Percentiles rank a stretch among this genome's conserved stretches.
Conservation (phyloP, 2,329 filamentous ascomycete species). For the Phyllosticta paracitricarpa region DNA sequence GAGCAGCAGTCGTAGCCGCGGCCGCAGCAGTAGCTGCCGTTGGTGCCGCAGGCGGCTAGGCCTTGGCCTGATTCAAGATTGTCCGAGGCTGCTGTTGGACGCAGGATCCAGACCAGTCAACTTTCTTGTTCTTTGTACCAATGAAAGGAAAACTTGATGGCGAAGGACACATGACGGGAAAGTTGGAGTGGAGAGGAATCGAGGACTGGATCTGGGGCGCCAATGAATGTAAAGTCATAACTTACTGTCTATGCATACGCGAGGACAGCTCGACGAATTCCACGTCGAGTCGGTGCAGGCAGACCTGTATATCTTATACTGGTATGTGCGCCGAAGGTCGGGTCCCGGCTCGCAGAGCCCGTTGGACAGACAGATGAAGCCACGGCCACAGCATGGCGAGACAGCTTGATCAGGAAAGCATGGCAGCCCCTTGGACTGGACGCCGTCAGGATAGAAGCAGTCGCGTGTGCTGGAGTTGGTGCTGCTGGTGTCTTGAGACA, state of each 20-base stretch:
- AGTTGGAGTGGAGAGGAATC: too few species aligned
- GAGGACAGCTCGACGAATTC: conserved; percentile 17
- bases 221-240: background rate
- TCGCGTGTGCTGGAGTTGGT: conserved; percentile 5
- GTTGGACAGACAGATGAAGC: conserved; percentile 17
- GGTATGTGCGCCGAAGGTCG: conserved; percentile 11
- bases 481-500: conserved; percentile 2
- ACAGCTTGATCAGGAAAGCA: conserved; percentile 14
- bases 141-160: background rate
- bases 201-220: too few species aligned
- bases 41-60: conserved; percentile 13
- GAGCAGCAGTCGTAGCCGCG: conserved; percentile 15
- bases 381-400: conserved; percentile 18
- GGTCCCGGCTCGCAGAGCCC: conserved; percentile 16
- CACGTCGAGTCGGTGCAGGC: conserved; percentile 17
- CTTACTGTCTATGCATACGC: conserved; percentile 15
- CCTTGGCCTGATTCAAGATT: conserved; percentile 14
- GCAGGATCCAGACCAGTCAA: conserved; percentile 3
- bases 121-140: background rate
- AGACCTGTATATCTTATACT: conserved; percentile 16
- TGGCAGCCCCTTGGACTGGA: conserved; percentile 13
- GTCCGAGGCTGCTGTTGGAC: conserved; percentile 6
- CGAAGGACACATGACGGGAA: background rate
- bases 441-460: conserved; percentile 17
- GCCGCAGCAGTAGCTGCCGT: conserved; percentile 15